These are phyloP conservation scores for Epichloe sylvatica DNA, from an alignment of 2,329 filamentous ascomycete species.

Conservation along the genomic window DNA sequence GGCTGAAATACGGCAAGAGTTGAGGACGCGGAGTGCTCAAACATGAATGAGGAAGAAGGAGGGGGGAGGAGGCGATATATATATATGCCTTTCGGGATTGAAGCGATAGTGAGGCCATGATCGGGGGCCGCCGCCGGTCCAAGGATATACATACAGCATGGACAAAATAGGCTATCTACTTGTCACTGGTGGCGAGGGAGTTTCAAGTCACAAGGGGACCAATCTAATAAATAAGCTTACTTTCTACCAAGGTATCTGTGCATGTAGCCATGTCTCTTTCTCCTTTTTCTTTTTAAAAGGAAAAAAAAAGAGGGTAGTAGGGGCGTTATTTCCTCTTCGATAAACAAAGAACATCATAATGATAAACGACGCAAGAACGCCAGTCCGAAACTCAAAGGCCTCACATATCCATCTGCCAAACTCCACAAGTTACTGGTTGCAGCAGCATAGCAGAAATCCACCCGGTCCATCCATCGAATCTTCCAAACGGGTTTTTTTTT, in stretches of 20 bases:
- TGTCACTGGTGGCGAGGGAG: neutral
- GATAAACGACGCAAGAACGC: conserved; percentile 10
- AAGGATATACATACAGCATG: too few relatives aligned
- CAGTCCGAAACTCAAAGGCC: conserved; percentile 3
- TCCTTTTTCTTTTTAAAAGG: conserved; percentile 9
- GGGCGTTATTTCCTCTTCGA: conserved; percentile 10
- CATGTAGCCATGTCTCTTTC: conserved; percentile 21
- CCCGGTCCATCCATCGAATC: neutral
- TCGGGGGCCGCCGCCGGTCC: too few relatives aligned
- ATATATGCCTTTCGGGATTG: too few relatives aligned
- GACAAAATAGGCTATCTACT: neutral
- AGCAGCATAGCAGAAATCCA: neutral
- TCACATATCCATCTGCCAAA: neutral
- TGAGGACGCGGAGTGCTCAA: conserved; percentile 22
- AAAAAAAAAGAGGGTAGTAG: conserved; percentile 20
- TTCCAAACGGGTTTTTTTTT: neutral
- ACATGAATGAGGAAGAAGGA: neutral
- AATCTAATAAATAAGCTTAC: neutral
- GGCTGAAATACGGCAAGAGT: conserved; percentile 50
- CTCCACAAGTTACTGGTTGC: neutral
- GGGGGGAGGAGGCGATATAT: too few relatives aligned
- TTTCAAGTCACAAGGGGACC: neutral
- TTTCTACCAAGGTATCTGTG: conserved; percentile 21
- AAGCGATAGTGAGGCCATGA: too few relatives aligned
- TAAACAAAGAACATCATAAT: conserved; percentile 12